These are phyloP conservation scores for Zoysia pacifica DNA, from an alignment of 176 grass and related monocot genomes.

Conservation along the genomic window DNA sequence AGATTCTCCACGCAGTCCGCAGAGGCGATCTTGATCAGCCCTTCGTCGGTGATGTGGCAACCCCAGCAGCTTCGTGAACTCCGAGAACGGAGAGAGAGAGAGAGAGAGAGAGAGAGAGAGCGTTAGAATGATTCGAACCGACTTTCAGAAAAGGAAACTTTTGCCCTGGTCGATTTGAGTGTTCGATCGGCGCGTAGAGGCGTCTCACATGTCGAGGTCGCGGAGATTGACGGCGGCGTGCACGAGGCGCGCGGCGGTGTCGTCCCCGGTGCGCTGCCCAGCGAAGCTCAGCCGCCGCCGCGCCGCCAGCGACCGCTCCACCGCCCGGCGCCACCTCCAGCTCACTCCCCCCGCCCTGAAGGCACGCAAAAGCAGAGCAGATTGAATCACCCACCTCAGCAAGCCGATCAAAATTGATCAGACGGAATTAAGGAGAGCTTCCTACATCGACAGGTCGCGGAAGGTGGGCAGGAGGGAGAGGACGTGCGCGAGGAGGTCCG, in stretches of 20 bases:
- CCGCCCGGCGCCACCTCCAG: slow-evolving; percentile 73
- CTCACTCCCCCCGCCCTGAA: slow-evolving; percentile 71
- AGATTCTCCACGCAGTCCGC: slow-evolving; percentile 69
- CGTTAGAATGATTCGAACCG: neutral
- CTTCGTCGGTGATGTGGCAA: slow-evolving; percentile 75
- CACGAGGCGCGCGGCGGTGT: slow-evolving; percentile 71
- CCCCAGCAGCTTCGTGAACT: slow-evolving; percentile 93
- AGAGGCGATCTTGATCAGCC: slow-evolving; percentile 68
- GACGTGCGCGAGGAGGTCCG: slow-evolving; percentile 70
- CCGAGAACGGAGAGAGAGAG: slow-evolving; percentile 37
- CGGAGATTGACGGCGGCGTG: slow-evolving; percentile 70
- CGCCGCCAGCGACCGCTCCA: slow-evolving; percentile 71
- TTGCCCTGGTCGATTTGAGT: neutral
- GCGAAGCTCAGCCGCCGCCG: slow-evolving; percentile 71
- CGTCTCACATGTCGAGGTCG: slow-evolving; percentile 87
- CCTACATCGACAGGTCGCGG: slow-evolving; percentile 74
- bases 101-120: too few relatives aligned
- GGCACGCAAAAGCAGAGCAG: neutral
- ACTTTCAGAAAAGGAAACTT: neutral
- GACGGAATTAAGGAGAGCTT: neutral
- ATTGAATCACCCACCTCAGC: too few relatives aligned
- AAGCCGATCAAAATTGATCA: neutral
- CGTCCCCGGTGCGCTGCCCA: slow-evolving; percentile 77
- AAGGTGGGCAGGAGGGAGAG: slow-evolving; percentile 78
- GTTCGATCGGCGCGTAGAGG: neutral